phyloP scores from a whole-genome alignment of 805 yeast genomes.

The Sungouiozyma ichnusensis region DNA sequence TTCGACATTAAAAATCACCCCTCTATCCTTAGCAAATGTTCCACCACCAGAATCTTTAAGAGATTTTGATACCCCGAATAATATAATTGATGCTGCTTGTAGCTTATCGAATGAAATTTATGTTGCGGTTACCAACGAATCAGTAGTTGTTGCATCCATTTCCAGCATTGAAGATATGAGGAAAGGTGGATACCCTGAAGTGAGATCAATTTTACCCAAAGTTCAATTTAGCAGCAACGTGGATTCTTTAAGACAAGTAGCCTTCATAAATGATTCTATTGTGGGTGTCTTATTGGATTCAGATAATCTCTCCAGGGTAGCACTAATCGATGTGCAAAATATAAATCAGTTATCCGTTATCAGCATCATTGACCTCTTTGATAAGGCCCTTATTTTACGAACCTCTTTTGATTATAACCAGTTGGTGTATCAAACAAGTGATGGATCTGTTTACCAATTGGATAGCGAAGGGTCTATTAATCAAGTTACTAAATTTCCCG shows the following conservation, averaged over 20 bases:
- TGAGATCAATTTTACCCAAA: conserved; percentile 26
- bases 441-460: conserved; percentile 45
- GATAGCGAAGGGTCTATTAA: conserved; percentile 24
- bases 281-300: conserved; percentile 56
- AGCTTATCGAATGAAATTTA: conserved; percentile 46
- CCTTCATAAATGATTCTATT: conserved; percentile 40
- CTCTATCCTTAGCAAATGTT: conserved; percentile 71
- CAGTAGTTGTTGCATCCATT: conserved; percentile 38
- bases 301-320: conserved; percentile 39
- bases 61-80: conserved; percentile 44
- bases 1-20: conserved; percentile 57
- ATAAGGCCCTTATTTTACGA: conserved; percentile 47
- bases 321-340: conserved; percentile 39
- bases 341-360: conserved; percentile 32
- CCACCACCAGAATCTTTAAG: conserved; percentile 90
- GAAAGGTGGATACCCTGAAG: conserved; percentile 38
- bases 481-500: conserved; percentile 49
- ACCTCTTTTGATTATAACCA: conserved; percentile 42
- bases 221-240: conserved; percentile 29
- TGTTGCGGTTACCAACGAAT: conserved; percentile 46
- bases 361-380: conserved; percentile 35
- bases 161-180: conserved; percentile 35
- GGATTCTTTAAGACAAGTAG: conserved; percentile 54
- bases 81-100: conserved; percentile 56
- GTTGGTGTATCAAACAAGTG: conserved; percentile 50